phyloP scores from a whole-genome alignment of 2,329 filamentous ascomycete species.

The Monilinia fructigena region DNA sequence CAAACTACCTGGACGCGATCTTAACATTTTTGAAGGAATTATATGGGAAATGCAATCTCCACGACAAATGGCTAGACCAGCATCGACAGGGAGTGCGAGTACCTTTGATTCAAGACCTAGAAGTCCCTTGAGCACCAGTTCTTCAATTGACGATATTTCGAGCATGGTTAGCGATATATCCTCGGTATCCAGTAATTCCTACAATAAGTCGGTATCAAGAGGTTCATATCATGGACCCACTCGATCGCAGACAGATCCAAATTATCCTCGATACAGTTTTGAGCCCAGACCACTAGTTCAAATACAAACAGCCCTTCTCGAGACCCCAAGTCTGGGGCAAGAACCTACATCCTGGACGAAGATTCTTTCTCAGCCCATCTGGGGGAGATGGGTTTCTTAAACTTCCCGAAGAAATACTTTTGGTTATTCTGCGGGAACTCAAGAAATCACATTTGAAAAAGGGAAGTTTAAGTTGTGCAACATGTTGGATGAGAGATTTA shows the following conservation, averaged over 20 bases:
- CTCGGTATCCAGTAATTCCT: conserved; percentile 19
- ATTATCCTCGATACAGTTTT: conserved; percentile 24
- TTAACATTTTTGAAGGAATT: conserved; percentile 20
- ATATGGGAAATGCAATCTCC: conserved; percentile 31
- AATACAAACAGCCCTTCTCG: conserved; percentile 13
- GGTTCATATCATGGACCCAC: conserved; percentile 24
- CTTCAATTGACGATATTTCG: conserved; percentile 31
- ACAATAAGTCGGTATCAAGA: conserved; percentile 18
- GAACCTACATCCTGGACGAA: conserved; percentile 27
- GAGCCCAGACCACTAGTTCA: conserved; percentile 23
- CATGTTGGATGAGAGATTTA: conserved; percentile 64
- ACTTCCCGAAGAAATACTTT: conserved; percentile 58
- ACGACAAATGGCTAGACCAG: conserved; percentile 25
- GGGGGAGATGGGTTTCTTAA: conserved; percentile 54
- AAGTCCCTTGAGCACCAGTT: conserved; percentile 36
- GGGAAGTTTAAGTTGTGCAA: conserved; percentile 55
- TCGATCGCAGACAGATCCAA: conserved; percentile 27
- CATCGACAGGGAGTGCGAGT: conserved; percentile 29
- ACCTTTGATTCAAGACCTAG: conserved; percentile 34
- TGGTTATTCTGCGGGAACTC: conserved; percentile 55
- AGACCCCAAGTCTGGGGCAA: conserved; percentile 20
- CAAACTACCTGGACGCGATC: conserved; percentile 15
- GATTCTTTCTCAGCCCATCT: conserved; percentile 13
- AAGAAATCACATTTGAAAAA: conserved; percentile 51
- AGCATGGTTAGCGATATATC: conserved; percentile 33